Conservation (phyloP, 805 yeast species). For the Kazachstania bromeliacearum region DNA sequence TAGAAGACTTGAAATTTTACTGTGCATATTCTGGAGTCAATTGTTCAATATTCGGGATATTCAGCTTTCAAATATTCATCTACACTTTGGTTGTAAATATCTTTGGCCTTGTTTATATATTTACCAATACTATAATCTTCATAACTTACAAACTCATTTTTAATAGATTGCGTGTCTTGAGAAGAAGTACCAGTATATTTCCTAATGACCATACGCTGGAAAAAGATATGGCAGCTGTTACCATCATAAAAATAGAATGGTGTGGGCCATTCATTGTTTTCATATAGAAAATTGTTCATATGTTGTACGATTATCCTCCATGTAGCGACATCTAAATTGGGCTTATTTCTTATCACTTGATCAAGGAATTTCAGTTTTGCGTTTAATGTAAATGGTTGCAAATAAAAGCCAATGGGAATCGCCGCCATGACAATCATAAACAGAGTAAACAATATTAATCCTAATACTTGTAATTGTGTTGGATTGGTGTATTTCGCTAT, state of each 20-base stretch:
- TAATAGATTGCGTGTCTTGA: not conserved
- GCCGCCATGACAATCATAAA: too few species aligned
- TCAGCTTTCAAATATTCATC: not conserved
- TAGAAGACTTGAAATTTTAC: too few species aligned
- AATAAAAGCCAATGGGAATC: too few species aligned
- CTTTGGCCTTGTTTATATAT: not conserved
- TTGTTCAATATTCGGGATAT: conserved; percentile 1
- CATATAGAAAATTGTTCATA: not conserved
- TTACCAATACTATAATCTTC: not conserved
- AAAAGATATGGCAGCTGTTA: not conserved
- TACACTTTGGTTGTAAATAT: conserved; percentile 1
- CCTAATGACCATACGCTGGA: not conserved
- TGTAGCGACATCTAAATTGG: not conserved
- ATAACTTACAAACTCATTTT: not conserved
- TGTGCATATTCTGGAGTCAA: too few species aligned
- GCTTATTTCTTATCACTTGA: not conserved
- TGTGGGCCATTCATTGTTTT: not conserved
- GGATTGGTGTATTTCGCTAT: too few species aligned
- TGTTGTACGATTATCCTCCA: not conserved
- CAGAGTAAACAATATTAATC: too few species aligned
- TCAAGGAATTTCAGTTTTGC: not conserved
- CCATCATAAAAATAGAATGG: conserved; percentile 1
- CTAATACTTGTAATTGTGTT: too few species aligned
- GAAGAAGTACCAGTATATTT: not conserved
- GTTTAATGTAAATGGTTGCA: too few species aligned